Evolutionary conservation across 1,284 basidiomycete genomes (phyloP), one percentile per base, ranked within the genome.

Genomic region (Termitomyces sp.): DNA sequence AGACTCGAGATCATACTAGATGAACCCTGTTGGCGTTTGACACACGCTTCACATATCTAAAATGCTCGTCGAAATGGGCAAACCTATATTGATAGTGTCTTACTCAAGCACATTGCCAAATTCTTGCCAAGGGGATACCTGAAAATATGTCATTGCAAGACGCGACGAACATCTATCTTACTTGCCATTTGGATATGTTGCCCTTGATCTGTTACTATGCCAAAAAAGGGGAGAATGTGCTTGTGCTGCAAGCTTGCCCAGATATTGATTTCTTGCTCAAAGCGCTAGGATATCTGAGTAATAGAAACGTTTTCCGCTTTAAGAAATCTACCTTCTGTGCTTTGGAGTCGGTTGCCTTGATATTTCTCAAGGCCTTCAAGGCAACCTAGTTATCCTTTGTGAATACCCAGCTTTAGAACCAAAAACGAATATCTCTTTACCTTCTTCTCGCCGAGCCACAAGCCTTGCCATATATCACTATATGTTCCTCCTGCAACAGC

Each of bases 121-220:
- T 24, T 74, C 70, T 66, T 81, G 79, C 82, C 82, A 83, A 5
- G 80, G 77, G 8, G 81, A 80, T 30, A 84, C 78, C 82, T 84
- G 47, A 33, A 33, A 40, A 51, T 30, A 28, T 52, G 17, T 28
- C 51, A 34, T 46, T 30, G 15, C 34, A 26, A n/a, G 13, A 31
- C 28, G 24, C 34, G 17, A 30, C 46, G 10, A 9, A 15, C 10
- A 40, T 45, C 17, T 10, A 55, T 21, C 24, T 38, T 53, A 54
- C 56, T 55, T 60, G 74, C 82, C 64, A 79, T 78, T 59, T 79
- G 71, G 45, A 82, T 67, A 45, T 73, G 70, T 47, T 70, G 71
- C 0, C 77, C 79, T 51, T 79, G 67, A 56, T 82, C 71, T 7
- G 78, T 80, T 2, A 80, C 75, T 48, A 83, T 75, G 3, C 81